These are phyloP conservation scores for Mangifera indica DNA, from an alignment of 345 rosid genomes.

Conservation along the genomic window DNA sequence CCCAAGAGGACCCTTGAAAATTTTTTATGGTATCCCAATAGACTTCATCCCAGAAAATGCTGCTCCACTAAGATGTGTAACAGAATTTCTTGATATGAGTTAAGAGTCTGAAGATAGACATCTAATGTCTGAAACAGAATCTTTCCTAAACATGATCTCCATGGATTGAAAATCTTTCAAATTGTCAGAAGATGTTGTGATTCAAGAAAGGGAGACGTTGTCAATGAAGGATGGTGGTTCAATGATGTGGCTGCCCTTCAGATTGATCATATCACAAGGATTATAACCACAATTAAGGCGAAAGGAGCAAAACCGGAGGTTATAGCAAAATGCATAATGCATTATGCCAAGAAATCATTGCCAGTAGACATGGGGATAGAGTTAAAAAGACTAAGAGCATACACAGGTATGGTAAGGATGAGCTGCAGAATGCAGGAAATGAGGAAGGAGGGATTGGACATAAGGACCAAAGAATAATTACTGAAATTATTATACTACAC, in stretches of 20 bases:
- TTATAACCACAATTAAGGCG: constrained; percentile 56
- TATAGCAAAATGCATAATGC: constrained; percentile 58
- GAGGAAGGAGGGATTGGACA: too few relatives aligned
- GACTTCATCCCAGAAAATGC: constrained; percentile 61
- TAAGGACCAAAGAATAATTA: too few relatives aligned
- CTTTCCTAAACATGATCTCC: constrained; percentile 73
- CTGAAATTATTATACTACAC: too few relatives aligned
- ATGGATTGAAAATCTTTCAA: constrained; percentile 89
- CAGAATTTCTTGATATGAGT: constrained; percentile 79
- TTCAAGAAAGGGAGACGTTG: constrained; percentile 39
- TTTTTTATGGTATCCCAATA: constrained; percentile 63
- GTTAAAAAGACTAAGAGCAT: too few relatives aligned
- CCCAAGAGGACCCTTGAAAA: constrained; percentile 74
- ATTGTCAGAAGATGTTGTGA: constrained; percentile 84
- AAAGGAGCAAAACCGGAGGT: constrained; percentile 52
- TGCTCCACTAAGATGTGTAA: constrained; percentile 74
- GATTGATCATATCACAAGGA: constrained; percentile 73
- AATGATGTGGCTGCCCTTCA: constrained; percentile 53
- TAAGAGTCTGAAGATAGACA: constrained; percentile 85
- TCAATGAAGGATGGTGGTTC: constrained; percentile 40
- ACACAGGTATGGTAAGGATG: too few relatives aligned
- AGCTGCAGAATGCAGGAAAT: too few relatives aligned
- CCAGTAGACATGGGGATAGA: constrained; percentile 51
- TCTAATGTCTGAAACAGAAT: constrained; percentile 71
- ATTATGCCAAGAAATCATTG: constrained; percentile 58